These are phyloP conservation scores for Solanum megistacrolobum DNA, from an alignment of 257 asterid species.

Conservation along the genomic window DNA sequence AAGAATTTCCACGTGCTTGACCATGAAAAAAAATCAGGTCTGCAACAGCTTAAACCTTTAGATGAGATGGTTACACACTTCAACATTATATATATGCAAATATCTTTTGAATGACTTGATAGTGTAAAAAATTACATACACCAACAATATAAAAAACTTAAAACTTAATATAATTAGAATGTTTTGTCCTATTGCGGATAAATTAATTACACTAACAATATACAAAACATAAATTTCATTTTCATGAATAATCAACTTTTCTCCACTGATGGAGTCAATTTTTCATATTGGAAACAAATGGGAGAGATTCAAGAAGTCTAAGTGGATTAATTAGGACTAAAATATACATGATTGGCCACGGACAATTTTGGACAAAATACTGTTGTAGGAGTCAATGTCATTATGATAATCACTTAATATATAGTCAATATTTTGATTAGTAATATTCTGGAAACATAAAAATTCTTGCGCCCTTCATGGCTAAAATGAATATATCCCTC, in stretches of 20 bases:
- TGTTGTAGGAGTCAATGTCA: not conserved
- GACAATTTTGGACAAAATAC: not conserved
- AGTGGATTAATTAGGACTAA: not conserved
- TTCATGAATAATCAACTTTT: not conserved
- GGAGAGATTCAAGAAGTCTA: not conserved
- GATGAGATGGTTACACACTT: no score
- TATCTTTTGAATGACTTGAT: not conserved
- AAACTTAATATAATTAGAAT: not conserved
- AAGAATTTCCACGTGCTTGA: no score
- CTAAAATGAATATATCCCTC: not conserved
- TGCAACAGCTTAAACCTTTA: no score
- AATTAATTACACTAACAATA: not conserved
- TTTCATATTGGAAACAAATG: not conserved
- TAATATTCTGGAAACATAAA: not conserved
- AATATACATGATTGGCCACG: not conserved
- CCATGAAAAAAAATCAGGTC: no score
- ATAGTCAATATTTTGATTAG: not conserved
- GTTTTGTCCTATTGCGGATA: not conserved
- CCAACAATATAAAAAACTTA: not conserved
- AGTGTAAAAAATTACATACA: not conserved
- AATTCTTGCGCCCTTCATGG: not conserved
- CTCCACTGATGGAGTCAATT: not conserved
- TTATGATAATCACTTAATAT: not conserved
- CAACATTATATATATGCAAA: not conserved
- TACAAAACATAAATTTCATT: not conserved